phyloP scores from a whole-genome alignment of 352 stramenopile genomes.

The Elongisporangium undulatum region DNA sequence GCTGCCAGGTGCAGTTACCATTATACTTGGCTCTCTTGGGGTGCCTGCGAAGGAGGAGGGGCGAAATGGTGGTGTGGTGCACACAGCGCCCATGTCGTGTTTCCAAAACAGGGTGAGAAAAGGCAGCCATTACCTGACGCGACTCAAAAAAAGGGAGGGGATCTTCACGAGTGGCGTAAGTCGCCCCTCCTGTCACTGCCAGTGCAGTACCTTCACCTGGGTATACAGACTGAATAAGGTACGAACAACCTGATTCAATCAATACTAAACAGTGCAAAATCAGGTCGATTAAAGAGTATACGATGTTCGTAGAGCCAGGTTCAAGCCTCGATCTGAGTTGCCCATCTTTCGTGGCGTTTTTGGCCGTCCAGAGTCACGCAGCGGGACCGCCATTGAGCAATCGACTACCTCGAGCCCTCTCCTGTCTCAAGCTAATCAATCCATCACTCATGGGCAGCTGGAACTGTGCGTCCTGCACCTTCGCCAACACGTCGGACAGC shows the following conservation, averaged over 20 bases:
- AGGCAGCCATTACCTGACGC: neutral
- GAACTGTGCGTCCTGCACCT: slow-evolving; percentile 41
- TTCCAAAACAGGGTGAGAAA: neutral
- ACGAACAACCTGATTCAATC: neutral
- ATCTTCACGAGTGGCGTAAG: neutral
- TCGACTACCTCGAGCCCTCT: neutral
- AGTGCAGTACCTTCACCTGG: neutral
- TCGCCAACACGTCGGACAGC: slow-evolving; percentile 30
- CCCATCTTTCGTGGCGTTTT: neutral
- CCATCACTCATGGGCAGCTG: slow-evolving; percentile 23
- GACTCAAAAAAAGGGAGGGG: neutral
- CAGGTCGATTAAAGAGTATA: neutral
- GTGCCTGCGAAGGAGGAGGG: neutral
- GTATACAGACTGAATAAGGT: neutral
- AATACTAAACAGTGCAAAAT: slow-evolving; percentile 2
- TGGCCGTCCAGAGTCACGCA: too few species aligned
- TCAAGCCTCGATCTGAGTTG: neutral
- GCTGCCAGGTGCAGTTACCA: too few species aligned
- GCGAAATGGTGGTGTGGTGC: neutral
- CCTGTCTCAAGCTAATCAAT: neutral
- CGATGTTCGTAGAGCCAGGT: neutral
- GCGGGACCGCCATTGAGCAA: neutral
- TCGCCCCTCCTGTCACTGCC: neutral
- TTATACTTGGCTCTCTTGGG: too few species aligned
- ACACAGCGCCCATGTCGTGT: neutral